These are phyloP conservation scores for Penicillium italicum DNA, from an alignment of 2,329 filamentous ascomycete genomes.

Conservation along the genomic window DNA sequence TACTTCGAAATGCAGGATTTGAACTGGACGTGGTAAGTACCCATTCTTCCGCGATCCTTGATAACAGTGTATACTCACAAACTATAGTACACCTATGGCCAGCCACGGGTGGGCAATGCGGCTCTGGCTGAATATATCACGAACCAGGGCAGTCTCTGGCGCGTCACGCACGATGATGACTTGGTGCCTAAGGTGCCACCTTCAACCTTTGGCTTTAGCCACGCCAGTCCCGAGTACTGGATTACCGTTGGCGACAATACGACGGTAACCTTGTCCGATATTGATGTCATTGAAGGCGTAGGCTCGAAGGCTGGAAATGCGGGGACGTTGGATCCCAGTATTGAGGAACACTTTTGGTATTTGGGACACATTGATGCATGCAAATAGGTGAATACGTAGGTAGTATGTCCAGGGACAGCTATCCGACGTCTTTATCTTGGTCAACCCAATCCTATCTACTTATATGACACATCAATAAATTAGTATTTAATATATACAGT, in stretches of 20 bases:
- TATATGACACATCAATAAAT: neutral
- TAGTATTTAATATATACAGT: neutral
- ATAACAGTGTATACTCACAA: neutral
- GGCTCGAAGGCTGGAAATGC: conserved; percentile 33
- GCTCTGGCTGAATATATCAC: conserved; percentile 39
- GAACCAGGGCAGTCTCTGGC: conserved; percentile 32
- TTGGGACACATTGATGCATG: conserved; percentile 26
- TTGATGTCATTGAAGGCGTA: conserved; percentile 34
- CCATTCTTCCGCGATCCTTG: neutral
- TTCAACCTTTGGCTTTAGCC: conserved; percentile 29
- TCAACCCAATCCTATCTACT: neutral
- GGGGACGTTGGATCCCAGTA: conserved; percentile 24
- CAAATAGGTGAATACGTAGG: conserved; percentile 1
- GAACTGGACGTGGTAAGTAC: conserved; percentile 43
- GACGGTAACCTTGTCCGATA: conserved; percentile 29
- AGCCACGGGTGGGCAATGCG: conserved; percentile 41
- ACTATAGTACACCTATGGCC: conserved; percentile 40
- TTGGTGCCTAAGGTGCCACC: conserved; percentile 39
- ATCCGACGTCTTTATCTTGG: neutral
- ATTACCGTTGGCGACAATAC: conserved; percentile 8
- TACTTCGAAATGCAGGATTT: conserved; percentile 43
- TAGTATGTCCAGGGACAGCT: neutral
- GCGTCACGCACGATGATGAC: conserved; percentile 39
- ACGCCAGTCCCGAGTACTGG: conserved; percentile 21
- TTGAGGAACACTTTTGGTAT: conserved; percentile 36